Percentiles rank a stretch among this genome's conserved stretches.
Conservation (phyloP, 345 rosid species). For the Bretschneidera sinensis region DNA sequence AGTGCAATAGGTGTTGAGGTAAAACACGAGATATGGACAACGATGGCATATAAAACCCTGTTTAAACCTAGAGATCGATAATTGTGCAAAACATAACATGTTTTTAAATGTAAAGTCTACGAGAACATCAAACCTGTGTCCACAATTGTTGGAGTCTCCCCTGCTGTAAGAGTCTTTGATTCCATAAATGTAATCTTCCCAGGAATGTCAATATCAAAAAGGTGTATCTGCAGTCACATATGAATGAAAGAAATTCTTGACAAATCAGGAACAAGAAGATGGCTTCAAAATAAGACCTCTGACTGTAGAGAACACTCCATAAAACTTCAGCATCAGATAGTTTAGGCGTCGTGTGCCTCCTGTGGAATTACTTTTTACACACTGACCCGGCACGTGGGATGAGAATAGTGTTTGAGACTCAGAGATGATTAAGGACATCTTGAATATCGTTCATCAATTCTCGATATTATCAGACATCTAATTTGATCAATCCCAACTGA, state of each 20-base stretch:
- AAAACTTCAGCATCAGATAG: background rate
- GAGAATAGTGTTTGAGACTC: background rate
- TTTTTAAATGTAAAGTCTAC: background rate
- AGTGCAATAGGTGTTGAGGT: no score
- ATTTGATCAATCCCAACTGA: background rate
- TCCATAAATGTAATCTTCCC: conserved; percentile 92
- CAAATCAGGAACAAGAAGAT: background rate
- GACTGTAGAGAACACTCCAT: background rate
- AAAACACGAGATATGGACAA: no score
- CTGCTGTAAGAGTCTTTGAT: conserved; percentile 82
- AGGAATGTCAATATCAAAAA: conserved; percentile 95
- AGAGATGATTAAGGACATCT: background rate
- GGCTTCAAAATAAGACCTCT: background rate
- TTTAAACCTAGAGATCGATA: background rate
- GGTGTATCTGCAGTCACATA: conserved; percentile 61
- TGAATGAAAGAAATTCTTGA: background rate
- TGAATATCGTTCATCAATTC: background rate
- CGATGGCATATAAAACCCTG: background rate
- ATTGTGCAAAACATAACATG: background rate
- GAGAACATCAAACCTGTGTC: conserved; percentile 62
- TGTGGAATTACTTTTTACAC: background rate
- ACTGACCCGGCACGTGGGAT: background rate
- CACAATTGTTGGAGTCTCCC: conserved; percentile 84
- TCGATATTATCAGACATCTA: background rate
- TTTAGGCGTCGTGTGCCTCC: background rate